Conservation (phyloP, 78 protist species). For the Isochrysis galbana region DNA sequence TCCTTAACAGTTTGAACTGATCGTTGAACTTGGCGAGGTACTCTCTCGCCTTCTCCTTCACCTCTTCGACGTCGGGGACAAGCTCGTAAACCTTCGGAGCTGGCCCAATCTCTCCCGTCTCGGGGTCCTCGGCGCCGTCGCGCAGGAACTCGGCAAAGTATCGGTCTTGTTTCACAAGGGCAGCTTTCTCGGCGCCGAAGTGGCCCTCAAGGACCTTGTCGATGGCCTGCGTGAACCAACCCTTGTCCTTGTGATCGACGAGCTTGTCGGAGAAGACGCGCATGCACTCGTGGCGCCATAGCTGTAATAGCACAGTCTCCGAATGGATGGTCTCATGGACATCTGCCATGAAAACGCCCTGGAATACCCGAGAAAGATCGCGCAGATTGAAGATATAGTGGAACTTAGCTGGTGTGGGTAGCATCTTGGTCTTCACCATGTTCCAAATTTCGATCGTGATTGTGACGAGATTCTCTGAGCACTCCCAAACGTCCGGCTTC, state of each 20-base stretch:
- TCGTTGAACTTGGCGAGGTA: slow-evolving; percentile 70
- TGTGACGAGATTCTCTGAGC: neutral
- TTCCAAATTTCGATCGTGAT: slow-evolving; percentile 42
- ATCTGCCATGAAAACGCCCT: slow-evolving; percentile 66
- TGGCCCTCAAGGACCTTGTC: neutral
- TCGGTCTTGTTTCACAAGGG: neutral
- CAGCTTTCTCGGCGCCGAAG: neutral
- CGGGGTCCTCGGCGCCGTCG: slow-evolving; percentile 56
- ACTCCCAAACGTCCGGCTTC: neutral
- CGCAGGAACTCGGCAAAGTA: slow-evolving; percentile 78
- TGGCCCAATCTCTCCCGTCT: slow-evolving; percentile 50
- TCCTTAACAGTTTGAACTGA: slow-evolving; percentile 29
- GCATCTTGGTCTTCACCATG: slow-evolving; percentile 69
- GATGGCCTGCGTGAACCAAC: slow-evolving; percentile 37
- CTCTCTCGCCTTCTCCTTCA: slow-evolving; percentile 10
- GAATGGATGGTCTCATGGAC: slow-evolving; percentile 33
- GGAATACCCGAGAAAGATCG: slow-evolving; percentile 76
- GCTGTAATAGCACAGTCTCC: slow-evolving; percentile 26
- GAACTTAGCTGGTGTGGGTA: slow-evolving; percentile 86
- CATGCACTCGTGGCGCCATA: slow-evolving; percentile 84
- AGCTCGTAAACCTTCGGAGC: slow-evolving; percentile 53
- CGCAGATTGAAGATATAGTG: slow-evolving; percentile 92
- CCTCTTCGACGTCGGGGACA: neutral
- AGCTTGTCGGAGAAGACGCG: slow-evolving; percentile 84
- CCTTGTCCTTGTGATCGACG: slow-evolving; percentile 41